Base-by-base conservation (phyloP, 495 filamentous ascomycete genomes). In the Jackrogersella minutella region DNA sequence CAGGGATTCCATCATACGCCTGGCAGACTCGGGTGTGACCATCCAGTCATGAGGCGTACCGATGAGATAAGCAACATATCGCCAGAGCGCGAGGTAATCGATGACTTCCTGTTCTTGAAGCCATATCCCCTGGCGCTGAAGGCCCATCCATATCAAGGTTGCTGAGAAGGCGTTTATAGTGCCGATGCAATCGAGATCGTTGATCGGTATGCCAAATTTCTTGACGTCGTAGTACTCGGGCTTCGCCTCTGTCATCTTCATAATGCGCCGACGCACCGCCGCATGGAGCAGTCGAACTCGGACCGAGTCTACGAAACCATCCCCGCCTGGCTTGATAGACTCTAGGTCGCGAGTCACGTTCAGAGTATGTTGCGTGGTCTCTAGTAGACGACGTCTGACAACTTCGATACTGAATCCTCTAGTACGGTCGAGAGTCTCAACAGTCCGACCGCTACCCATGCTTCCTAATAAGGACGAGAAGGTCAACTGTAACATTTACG, bases 71-170 rank as follows among this genome's bases (percentile, higher is more conserved):
- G 85, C 89, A 16, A 93, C 83, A 26, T 91, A 86, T 0, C 90
- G 82, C 91, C 91, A 93, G 0, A 93, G 77, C 0, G 90, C 90
- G 50, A 92, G 79, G 64, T 91, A 93, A 61, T 92, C 90, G 2
- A 59, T 62, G 19, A 84, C 85, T 64, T 93, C 91, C 28, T 84
- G 82, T n/a, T 83, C 47, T 0, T 78, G 78, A 13, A 89, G 73
- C 58, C 80, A 89, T 66, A 95, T 86, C 10, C 90, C 91, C 74
- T 92, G 91, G 0, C 88, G 83, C 0, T 90, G 91, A 1, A 92
- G 82, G 7, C 85, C 83, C 16, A 91, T 66, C 83, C 85, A 93
- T 52, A 92, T 83, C 3, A 93, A 72, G 0, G 82, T 81, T 21
- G 87, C 80, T 6, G 84, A 89, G 73, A 93, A 93, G 2, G 87